These are phyloP conservation scores for Stephanodiscus minutulus DNA, from an alignment of 108 stramenopile species.

Conservation along the genomic window DNA sequence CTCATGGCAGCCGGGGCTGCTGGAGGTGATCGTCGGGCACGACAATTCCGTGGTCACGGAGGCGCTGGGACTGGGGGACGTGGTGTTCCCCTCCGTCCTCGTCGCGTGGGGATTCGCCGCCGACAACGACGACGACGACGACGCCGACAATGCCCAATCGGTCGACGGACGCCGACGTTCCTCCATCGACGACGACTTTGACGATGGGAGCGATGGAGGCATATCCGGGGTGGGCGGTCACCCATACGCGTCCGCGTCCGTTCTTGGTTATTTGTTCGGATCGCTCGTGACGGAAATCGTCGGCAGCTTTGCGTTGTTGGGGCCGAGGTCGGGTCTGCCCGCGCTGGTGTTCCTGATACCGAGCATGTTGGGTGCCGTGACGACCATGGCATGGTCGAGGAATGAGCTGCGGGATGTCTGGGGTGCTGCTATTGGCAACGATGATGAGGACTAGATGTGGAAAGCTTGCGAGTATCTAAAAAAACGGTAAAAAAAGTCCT, in stretches of 20 bases:
- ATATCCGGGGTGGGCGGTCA: not conserved
- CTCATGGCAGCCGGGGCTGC: slow-evolving; percentile 55
- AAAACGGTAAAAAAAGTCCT: too few species aligned
- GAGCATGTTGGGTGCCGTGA: slow-evolving; percentile 46
- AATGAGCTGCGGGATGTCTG: slow-evolving; percentile 40
- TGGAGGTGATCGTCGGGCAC: slow-evolving; percentile 45
- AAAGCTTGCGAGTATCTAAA: too few species aligned
- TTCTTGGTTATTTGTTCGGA: slow-evolving; percentile 47
- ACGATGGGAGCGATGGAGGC: not conserved
- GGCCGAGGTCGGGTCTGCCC: slow-evolving; percentile 41
- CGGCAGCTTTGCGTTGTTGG: slow-evolving; percentile 38
- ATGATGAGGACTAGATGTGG: slow-evolving; percentile 2
- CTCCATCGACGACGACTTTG: not conserved
- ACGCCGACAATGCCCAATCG: too few species aligned
- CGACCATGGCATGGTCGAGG: slow-evolving; percentile 12
- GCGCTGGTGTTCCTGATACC: slow-evolving; percentile 59
- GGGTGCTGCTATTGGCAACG: slow-evolving; percentile 6
- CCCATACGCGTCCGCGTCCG: slow-evolving; percentile 37
- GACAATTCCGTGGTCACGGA: slow-evolving; percentile 33
- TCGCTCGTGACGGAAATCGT: slow-evolving; percentile 49
- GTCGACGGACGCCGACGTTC: not conserved
- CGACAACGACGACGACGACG: slow-evolving; percentile 28
- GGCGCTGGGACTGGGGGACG: slow-evolving; percentile 59
- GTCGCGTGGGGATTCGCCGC: slow-evolving; percentile 44
- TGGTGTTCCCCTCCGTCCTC: slow-evolving; percentile 59